Conservation (phyloP, 768 basidiomycete genomes). For the Paxillus rubicundulus region DNA sequence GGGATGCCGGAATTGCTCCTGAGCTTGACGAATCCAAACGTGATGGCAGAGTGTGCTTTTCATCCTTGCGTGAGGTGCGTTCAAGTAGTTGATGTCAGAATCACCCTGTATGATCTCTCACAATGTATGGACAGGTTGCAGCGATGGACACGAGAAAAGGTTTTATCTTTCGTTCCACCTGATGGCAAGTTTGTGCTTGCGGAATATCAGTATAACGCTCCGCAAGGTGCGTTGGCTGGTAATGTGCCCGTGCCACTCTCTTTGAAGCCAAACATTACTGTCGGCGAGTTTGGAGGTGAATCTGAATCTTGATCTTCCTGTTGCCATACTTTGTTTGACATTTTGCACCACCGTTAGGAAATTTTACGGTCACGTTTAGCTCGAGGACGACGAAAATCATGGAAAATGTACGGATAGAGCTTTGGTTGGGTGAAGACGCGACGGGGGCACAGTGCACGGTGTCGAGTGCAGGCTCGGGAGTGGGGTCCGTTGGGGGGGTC, state of each 20-base stretch:
- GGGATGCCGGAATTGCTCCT: constrained; percentile 89
- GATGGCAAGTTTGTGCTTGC: constrained; percentile 85
- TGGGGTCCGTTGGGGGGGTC: constrained; percentile 35
- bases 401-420: constrained; percentile 67
- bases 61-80: constrained; percentile 89
- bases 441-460: constrained; percentile 70
- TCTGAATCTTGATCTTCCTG: neutral
- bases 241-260: constrained; percentile 51
- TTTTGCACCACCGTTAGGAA: constrained; percentile 36
- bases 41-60: constrained; percentile 78
- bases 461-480: constrained; percentile 52
- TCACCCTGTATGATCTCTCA: constrained; percentile 3
- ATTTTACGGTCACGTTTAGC: constrained; percentile 59
- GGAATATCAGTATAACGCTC: constrained; percentile 71
- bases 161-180: constrained; percentile 89
- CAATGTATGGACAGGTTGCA: constrained; percentile 51
- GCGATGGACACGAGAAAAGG: constrained; percentile 73
- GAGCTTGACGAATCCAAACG: constrained; percentile 71
- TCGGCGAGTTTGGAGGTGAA: constrained; percentile 33
- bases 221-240: constrained; percentile 35
- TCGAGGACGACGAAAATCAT: constrained; percentile 65
- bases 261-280: constrained; percentile 42
- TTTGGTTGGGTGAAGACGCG: constrained; percentile 74
- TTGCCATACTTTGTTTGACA: neutral
- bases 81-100: neutral